These are phyloP conservation scores for Chrysosporium queenslandicum DNA, from an alignment of 2,329 filamentous ascomycete species.

Conservation along the genomic window DNA sequence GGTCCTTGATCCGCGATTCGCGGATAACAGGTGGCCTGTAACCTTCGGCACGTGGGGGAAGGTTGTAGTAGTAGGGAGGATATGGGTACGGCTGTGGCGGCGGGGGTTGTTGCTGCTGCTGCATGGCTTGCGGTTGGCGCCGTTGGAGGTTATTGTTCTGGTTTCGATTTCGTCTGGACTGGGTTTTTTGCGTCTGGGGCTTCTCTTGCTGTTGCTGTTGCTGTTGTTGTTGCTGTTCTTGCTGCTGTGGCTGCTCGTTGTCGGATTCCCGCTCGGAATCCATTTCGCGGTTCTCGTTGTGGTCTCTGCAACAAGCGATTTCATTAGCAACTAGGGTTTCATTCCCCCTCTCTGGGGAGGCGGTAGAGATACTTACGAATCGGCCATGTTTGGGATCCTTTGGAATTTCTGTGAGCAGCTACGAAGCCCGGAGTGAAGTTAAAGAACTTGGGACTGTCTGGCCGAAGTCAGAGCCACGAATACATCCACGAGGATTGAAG, in stretches of 20 bases:
- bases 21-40: constrained; percentile 5
- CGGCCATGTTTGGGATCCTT: constrained; percentile 4
- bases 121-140: background rate
- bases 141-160: background rate
- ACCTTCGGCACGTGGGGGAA: constrained; percentile 1
- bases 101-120: constrained; percentile 5
- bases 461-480: constrained; percentile 3
- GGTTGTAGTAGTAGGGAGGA: background rate
- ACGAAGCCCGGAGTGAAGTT: background rate
- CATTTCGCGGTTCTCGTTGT: constrained; percentile 5
- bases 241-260: background rate
- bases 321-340: no score
- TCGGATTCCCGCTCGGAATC: constrained; percentile 2
- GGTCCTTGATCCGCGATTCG: constrained; percentile 33
- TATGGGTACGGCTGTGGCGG: background rate
- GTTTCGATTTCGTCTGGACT: background rate
- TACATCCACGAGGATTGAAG: background rate
- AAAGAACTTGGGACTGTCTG: background rate
- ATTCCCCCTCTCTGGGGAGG: background rate
- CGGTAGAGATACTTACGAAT: constrained; percentile 5
- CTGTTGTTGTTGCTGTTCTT: background rate
- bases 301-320: background rate
- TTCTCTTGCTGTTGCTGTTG: background rate
- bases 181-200: background rate
- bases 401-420: background rate